These are phyloP conservation scores for Penicillium egyptiacum DNA, from an alignment of 495 filamentous ascomycete species.

Conservation along the genomic window DNA sequence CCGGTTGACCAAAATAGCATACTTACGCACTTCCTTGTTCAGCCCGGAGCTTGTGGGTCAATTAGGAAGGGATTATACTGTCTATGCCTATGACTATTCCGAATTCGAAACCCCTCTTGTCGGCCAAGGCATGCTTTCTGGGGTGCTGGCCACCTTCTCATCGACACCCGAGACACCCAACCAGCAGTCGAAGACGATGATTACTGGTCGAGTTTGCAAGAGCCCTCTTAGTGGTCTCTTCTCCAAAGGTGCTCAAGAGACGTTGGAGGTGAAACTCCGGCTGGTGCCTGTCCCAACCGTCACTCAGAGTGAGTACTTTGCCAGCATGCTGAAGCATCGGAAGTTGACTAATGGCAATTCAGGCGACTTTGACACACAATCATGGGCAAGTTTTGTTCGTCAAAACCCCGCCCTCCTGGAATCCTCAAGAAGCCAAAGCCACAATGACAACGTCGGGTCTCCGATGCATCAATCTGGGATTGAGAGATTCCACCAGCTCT, in stretches of 20 bases:
- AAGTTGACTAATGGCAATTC: constrained; percentile 60
- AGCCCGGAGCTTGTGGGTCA: constrained; percentile 87
- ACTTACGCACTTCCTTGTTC: constrained; percentile 20
- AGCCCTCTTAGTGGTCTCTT: constrained; percentile 76
- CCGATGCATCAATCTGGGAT: constrained; percentile 55
- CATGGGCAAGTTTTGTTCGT: constrained; percentile 65
- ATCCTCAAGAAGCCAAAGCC: constrained; percentile 29
- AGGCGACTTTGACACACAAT: constrained; percentile 64
- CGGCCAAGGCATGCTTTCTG: constrained; percentile 93
- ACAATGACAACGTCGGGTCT: constrained; percentile 35
- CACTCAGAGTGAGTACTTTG: constrained; percentile 66
- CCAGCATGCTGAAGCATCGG: constrained; percentile 61
- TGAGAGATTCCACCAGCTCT: constrained; percentile 51
- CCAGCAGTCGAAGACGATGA: constrained; percentile 66
- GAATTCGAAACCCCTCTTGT: constrained; percentile 91
- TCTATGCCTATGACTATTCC: constrained; percentile 96
- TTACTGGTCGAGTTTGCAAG: constrained; percentile 87
- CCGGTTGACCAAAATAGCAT: constrained; percentile 12
- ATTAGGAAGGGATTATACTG: constrained; percentile 85
- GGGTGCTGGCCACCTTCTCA: constrained; percentile 66
- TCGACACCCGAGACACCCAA: constrained; percentile 55
- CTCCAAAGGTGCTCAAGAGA: constrained; percentile 80
- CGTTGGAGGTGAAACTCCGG: constrained; percentile 89
- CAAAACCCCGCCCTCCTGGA: constrained; percentile 55
- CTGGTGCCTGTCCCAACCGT: constrained; percentile 78